A percentile compares a stretch with the other conserved stretches of the same genome.
These are phyloP conservation scores for Eimeria zaria DNA, from an alignment of 169 alveolate species.

Conservation along the genomic window DNA sequence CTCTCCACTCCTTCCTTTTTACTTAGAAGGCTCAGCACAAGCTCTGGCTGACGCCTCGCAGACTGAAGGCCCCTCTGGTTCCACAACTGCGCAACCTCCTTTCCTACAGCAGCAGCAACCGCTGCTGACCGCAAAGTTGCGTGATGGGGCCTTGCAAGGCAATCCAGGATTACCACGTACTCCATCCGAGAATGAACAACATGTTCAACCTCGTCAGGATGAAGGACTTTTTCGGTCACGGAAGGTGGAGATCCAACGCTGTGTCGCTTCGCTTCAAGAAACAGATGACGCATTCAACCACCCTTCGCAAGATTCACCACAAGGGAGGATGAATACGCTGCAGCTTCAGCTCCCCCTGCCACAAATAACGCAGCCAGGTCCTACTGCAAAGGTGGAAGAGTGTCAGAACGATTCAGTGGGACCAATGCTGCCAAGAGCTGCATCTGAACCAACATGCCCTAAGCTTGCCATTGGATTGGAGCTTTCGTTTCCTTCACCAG, in stretches of 20 bases:
- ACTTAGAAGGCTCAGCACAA: neutral
- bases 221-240: neutral
- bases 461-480: conserved; percentile 18
- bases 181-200: neutral
- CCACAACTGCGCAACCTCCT: neutral
- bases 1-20: neutral
- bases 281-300: neutral
- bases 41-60: neutral
- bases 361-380: neutral
- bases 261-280: neutral
- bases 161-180: no score
- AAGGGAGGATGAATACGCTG: neutral
- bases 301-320: neutral
- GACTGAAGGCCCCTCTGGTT: neutral
- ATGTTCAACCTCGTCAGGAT: neutral
- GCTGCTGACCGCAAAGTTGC: neutral
- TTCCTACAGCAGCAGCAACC: neutral
- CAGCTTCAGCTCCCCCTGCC: neutral
- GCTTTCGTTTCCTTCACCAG: conserved; percentile 27
- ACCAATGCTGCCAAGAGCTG: conserved; percentile 18
- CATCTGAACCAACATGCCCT: neutral
- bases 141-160: neutral
- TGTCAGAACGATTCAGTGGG: neutral
- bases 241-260: neutral
- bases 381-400: neutral